These are phyloP conservation scores for Coemansia biformis DNA, from an alignment of 192 early-diverging fungal species.

Conservation along the genomic window DNA sequence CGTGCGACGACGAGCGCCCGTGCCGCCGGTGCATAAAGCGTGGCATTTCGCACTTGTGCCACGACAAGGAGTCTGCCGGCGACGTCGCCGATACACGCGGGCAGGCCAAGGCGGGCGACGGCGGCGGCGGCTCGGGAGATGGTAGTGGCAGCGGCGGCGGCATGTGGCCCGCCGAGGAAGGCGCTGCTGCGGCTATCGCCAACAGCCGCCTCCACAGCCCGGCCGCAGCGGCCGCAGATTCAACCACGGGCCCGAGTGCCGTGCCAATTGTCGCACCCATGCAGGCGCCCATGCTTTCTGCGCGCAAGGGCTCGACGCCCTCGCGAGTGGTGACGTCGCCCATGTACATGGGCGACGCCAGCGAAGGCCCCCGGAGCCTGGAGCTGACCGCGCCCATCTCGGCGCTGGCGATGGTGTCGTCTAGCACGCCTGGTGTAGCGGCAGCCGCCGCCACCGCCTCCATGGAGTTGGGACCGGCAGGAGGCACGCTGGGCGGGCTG, in stretches of 20 bases:
- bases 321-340: no score
- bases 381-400: no score
- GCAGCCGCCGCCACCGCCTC: no score
- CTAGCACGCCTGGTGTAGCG: no score
- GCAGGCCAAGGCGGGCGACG: neutral
- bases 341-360: no score
- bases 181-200: neutral
- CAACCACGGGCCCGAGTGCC: slow-evolving; percentile 3
- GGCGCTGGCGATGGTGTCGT: no score
- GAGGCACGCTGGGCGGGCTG: no score
- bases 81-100: slow-evolving; percentile 11
- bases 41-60: slow-evolving; percentile 89
- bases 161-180: neutral
- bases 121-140: neutral
- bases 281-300: neutral
- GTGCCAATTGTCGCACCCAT: slow-evolving; percentile 1
- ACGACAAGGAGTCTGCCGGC: slow-evolving; percentile 62
- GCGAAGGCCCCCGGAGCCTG: no score
- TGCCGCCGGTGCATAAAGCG: slow-evolving; percentile 95
- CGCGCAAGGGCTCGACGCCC: no score
- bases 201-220: neutral
- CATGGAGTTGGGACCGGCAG: no score
- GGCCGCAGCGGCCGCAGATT: slow-evolving; percentile 10
- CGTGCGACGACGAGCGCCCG: slow-evolving; percentile 86
- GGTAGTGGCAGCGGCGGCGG: neutral